phyloP scores from a whole-genome alignment of 768 basidiomycete species.

The Dacryopinax primogenitus region DNA sequence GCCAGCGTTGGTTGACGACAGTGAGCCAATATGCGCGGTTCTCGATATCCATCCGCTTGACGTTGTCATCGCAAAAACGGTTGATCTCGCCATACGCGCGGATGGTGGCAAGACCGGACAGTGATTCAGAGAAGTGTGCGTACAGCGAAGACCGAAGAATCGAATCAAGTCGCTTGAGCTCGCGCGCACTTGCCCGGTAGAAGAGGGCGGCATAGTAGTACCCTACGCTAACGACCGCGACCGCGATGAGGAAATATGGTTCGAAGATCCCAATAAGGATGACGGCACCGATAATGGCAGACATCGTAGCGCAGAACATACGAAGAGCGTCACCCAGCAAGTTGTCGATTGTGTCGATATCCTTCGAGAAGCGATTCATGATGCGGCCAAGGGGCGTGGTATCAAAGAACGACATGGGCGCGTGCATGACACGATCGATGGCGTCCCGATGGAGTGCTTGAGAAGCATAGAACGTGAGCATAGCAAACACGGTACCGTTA shows the following conservation, averaged over 20 bases:
- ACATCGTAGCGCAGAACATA: constrained; percentile 52
- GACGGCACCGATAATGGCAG: constrained; percentile 57
- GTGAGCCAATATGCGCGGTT: constrained; percentile 85
- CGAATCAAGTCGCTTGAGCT: constrained; percentile 71
- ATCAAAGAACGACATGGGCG: constrained; percentile 61
- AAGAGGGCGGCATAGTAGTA: constrained; percentile 66
- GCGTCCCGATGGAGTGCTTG: constrained; percentile 53
- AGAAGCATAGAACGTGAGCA: constrained; percentile 69
- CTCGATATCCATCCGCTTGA: constrained; percentile 65
- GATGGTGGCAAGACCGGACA: constrained; percentile 76
- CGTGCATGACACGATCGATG: constrained; percentile 58
- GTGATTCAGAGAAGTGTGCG: constrained; percentile 82
- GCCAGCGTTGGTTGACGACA: constrained; percentile 70
- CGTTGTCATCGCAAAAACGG: constrained; percentile 65
- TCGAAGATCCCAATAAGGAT: constrained; percentile 54
- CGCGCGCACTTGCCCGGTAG: constrained; percentile 75
- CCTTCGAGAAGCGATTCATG: constrained; percentile 72
- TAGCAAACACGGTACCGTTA: constrained; percentile 50
- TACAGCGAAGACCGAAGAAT: constrained; percentile 78
- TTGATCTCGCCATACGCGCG: constrained; percentile 71
- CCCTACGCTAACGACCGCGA: constrained; percentile 42
- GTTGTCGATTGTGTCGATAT: constrained; percentile 75
- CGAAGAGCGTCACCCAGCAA: constrained; percentile 51
- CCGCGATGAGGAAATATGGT: constrained; percentile 75
- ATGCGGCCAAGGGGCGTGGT: constrained; percentile 64